Conservation (phyloP, 2,329 filamentous ascomycete species). For the Camptophora hylomeconis region DNA sequence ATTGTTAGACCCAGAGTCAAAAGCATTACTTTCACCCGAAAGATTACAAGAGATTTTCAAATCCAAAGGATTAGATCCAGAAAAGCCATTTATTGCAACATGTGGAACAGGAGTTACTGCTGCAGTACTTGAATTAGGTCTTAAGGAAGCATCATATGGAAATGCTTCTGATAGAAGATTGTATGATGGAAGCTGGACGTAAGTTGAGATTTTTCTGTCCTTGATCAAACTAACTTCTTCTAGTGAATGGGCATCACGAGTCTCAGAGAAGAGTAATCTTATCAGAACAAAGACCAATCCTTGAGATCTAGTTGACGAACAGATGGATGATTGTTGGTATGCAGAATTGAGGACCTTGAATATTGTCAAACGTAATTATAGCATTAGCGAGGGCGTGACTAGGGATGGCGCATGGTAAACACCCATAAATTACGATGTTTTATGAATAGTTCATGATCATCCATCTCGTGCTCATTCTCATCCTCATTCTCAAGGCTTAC, state of each 20-base stretch:
- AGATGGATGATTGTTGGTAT: too few species aligned
- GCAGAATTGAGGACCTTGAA: too few species aligned
- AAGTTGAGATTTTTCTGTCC: conserved; percentile 31
- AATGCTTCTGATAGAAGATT: conserved; percentile 54
- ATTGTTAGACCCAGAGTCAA: conserved; percentile 70
- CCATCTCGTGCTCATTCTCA: too few species aligned
- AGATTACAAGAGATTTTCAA: conserved; percentile 65
- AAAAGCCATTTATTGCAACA: conserved; percentile 69
- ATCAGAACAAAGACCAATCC: conserved; percentile 22
- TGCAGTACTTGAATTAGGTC: conserved; percentile 74
- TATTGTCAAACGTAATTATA: too few species aligned
- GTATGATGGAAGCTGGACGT: conserved; percentile 98
- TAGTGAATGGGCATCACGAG: conserved; percentile 38
- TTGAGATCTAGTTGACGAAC: too few species aligned
- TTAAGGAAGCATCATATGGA: conserved; percentile 66
- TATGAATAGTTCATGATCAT: too few species aligned
- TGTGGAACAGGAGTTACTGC: conserved; percentile 95
- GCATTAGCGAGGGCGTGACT: too few species aligned
- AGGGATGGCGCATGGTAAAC: too few species aligned
- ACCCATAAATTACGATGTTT: too few species aligned
- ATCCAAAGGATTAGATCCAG: conserved; percentile 64
- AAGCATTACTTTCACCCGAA: conserved; percentile 60
- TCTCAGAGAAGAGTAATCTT: conserved; percentile 31
- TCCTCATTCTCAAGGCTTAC: too few species aligned
- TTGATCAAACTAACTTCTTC: conserved; percentile 8